Evolutionary conservation across 1,284 basidiomycete genomes (phyloP).

Genomic region (Trametes sp.): DNA sequence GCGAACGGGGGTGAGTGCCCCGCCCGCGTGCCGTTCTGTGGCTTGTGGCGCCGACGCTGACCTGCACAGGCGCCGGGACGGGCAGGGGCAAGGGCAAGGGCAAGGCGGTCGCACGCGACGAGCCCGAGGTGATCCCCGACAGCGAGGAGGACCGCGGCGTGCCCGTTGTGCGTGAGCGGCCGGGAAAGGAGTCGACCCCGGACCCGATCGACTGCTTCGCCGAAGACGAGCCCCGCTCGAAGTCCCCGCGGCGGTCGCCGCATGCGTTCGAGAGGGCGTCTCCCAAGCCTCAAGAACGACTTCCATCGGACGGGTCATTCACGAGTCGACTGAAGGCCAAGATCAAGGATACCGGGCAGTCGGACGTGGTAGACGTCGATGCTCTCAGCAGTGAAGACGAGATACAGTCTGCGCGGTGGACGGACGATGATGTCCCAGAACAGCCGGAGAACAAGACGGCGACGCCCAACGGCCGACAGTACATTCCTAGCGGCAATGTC

Average conservation of each 20-base stretch:
- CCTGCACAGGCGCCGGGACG: not conserved
- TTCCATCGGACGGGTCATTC: slow-evolving; percentile 19
- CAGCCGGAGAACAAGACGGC: not conserved
- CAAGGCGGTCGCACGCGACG: not conserved
- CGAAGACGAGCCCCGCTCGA: not conserved
- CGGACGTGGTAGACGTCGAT: slow-evolving; percentile 11
- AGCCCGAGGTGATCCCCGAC: slow-evolving; percentile 7
- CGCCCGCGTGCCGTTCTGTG: not conserved
- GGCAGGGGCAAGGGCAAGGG: slow-evolving; percentile 17
- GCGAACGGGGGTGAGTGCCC: slow-evolving; percentile 18
- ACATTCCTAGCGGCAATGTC: slow-evolving; percentile 18
- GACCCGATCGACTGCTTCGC: slow-evolving; percentile 20
- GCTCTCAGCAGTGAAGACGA: slow-evolving; percentile 12
- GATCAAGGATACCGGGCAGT: not conserved
- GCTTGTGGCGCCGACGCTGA: slow-evolving; percentile 4
- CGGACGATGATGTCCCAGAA: slow-evolving; percentile 7
- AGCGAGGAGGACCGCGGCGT: slow-evolving; percentile 13
- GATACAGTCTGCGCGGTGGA: slow-evolving; percentile 22
- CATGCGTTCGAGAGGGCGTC: slow-evolving; percentile 18
- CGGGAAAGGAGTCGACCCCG: slow-evolving; percentile 9
- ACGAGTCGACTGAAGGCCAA: slow-evolving; percentile 15
- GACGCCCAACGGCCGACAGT: slow-evolving; percentile 19
- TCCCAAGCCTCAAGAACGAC: not conserved
- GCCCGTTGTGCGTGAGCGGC: not conserved
- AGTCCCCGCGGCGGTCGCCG: not conserved